These are phyloP conservation scores for Pseudogymnoascus sp. DNA, from an alignment of 2,329 filamentous ascomycete genomes.

Conservation along the genomic window DNA sequence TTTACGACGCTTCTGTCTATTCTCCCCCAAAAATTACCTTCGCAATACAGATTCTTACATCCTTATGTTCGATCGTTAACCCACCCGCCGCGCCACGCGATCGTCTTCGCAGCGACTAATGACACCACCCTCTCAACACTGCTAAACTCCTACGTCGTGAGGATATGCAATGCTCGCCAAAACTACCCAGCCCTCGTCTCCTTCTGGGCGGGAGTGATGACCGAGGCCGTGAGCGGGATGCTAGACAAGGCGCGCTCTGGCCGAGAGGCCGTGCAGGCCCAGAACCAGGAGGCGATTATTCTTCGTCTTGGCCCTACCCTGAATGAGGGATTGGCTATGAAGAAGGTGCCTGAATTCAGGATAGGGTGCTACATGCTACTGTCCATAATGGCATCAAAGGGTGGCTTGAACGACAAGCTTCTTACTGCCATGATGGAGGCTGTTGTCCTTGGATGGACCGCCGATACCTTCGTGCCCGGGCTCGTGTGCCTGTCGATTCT, in stretches of 20 bases:
- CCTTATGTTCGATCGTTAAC: constrained; percentile 76
- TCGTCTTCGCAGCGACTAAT: constrained; percentile 76
- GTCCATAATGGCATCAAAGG: constrained; percentile 76
- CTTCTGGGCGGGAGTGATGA: constrained; percentile 86
- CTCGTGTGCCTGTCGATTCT: constrained; percentile 75
- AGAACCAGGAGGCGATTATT: constrained; percentile 72
- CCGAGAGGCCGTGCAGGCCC: constrained; percentile 63
- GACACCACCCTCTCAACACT: constrained; percentile 67
- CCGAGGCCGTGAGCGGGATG: constrained; percentile 77
- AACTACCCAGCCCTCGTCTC: constrained; percentile 71
- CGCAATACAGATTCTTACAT: constrained; percentile 72
- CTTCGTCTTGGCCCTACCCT: constrained; percentile 62
- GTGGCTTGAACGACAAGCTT: constrained; percentile 66
- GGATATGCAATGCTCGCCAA: constrained; percentile 61
- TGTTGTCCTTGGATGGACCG: constrained; percentile 67
- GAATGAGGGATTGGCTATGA: constrained; percentile 68
- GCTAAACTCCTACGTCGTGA: constrained; percentile 71
- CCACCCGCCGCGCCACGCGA: constrained; percentile 66
- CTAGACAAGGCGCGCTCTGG: constrained; percentile 71
- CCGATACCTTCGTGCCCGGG: constrained; percentile 63
- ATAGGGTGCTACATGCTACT: constrained; percentile 88
- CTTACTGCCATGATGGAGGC: constrained; percentile 88
- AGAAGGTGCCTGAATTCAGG: constrained; percentile 68
- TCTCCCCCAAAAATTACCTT: constrained; percentile 64
- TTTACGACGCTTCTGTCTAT: constrained; percentile 86